Conservation (phyloP, 176 grass and related monocot genomes). For the Tuctoria greenei region DNA sequence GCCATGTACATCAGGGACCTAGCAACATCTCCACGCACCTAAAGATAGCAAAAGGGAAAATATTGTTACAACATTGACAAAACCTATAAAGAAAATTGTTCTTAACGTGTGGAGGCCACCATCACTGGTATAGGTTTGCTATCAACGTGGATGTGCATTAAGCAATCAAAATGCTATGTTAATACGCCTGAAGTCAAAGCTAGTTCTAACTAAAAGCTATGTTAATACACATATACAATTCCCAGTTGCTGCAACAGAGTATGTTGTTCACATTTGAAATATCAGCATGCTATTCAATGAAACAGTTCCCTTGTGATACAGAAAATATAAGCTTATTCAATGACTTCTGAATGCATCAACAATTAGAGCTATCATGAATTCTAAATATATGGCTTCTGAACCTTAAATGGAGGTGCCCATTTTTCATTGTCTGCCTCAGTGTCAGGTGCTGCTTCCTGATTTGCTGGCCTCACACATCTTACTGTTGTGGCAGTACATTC, state of each 20-base stretch:
- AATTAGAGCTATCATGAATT: not conserved
- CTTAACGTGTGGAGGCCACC: slow-evolving; percentile 4
- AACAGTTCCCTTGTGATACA: not conserved
- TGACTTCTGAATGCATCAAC: not conserved
- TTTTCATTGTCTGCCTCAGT: slow-evolving; percentile 72
- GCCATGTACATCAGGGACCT: slow-evolving; percentile 90
- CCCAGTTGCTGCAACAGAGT: not conserved
- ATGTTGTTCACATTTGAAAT: not conserved
- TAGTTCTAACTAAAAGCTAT: not conserved
- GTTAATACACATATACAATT: not conserved
- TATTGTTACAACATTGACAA: not conserved
- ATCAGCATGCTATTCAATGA: not conserved
- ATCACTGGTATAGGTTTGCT: not conserved
- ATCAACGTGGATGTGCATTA: not conserved
- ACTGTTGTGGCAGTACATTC: slow-evolving; percentile 40
- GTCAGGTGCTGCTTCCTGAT: slow-evolving; percentile 60
- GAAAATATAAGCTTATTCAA: not conserved
- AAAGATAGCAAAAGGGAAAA: slow-evolving; percentile 9
- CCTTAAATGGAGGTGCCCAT: slow-evolving; percentile 77
- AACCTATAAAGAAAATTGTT: not conserved
- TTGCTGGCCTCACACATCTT: slow-evolving; percentile 58
- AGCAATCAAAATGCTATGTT: not conserved
- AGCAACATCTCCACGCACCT: slow-evolving; percentile 76
- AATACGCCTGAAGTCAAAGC: not conserved
- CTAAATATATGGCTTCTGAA: slow-evolving; percentile 19